Base-by-base conservation (phyloP, 345 rosid species). In the Aquilaria sinensis region DNA sequence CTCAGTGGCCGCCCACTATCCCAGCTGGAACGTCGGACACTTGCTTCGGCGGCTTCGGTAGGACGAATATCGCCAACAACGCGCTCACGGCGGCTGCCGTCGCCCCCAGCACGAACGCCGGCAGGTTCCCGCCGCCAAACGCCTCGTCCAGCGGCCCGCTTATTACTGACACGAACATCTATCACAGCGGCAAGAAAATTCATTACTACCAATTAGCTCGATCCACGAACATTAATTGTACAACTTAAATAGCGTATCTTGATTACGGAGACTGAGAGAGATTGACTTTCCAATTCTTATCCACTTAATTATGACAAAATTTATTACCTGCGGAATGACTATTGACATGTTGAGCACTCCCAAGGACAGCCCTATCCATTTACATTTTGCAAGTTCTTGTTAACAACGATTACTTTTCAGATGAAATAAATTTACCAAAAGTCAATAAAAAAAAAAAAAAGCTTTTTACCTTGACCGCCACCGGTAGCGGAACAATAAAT, bases 391-490 rank as follows among this genome's bases (percentile, higher is more conserved):
- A 37, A 37, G 5, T 37, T 5, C 5, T 37, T 37, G 43, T 37
- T 9, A 37, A 9, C 43, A 37, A 5, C 43, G 5, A 37, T 37
- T 5, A 37, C 5, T 37, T 37, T 9, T 37, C 43, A 37, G 7
- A 2, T 3, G 43, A 37, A 37, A 37, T 37, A 37, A 37, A 37
- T 37, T 37, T 37, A 3, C 8, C 43, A 37, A 37, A 23, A 37
- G 43, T 37, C 3, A 37, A 37, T 0, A 37, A 37, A 37, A 9
- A 9, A 4, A 5, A 37, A 37, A 37, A 37, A 5, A 3, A 2
- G 5, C 60, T 64, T 14, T 37, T 46, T 70, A 81, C 98, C 98
- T 92, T 92, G 98, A 65, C 98, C 98, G 30, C 87, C 95, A 61
- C 84, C 83, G 14, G 88, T 23, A 16, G 62, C 53, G 46, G 64